phyloP scores from a whole-genome alignment of 176 grass and related monocot genomes.

The Pontederia paniculata region DNA sequence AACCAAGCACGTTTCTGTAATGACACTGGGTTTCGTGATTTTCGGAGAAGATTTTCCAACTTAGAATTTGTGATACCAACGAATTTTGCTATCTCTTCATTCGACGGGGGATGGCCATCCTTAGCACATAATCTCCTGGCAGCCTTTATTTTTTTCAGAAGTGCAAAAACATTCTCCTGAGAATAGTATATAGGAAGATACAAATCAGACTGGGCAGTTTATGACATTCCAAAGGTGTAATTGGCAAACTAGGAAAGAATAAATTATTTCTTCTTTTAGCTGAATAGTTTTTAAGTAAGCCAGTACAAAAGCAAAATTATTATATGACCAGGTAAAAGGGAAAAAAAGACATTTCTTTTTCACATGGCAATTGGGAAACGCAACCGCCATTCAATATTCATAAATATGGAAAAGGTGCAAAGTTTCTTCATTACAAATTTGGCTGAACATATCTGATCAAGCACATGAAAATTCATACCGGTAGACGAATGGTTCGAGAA shows the following conservation, averaged over 20 bases:
- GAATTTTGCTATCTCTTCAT: constrained; percentile 45
- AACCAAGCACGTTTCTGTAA: constrained; percentile 47
- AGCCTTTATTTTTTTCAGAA: constrained; percentile 48
- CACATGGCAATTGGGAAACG: too few relatives aligned
- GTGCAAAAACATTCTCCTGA: constrained; percentile 56
- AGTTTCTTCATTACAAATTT: neutral
- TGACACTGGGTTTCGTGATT: constrained; percentile 47
- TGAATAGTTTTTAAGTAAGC: too few relatives aligned
- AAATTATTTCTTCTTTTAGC: too few relatives aligned
- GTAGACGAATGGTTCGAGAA: constrained; percentile 62
- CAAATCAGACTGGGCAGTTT: neutral
- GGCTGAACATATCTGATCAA: neutral
- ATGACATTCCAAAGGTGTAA: neutral
- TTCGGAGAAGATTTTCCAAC: constrained; percentile 42
- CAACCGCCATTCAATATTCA: too few relatives aligned
- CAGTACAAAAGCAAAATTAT: too few relatives aligned
- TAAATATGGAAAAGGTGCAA: too few relatives aligned
- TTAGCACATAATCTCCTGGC: constrained; percentile 54
- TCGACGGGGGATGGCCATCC: constrained; percentile 47
- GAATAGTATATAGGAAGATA: neutral
- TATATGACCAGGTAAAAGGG: too few relatives aligned
- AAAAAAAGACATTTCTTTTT: too few relatives aligned
- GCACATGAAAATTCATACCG: constrained; percentile 24
- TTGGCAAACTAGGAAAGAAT: too few relatives aligned
- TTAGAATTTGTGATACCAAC: constrained; percentile 56